Conservation (phyloP, 164 flowering plant genomes). For the Sedum album region DNA sequence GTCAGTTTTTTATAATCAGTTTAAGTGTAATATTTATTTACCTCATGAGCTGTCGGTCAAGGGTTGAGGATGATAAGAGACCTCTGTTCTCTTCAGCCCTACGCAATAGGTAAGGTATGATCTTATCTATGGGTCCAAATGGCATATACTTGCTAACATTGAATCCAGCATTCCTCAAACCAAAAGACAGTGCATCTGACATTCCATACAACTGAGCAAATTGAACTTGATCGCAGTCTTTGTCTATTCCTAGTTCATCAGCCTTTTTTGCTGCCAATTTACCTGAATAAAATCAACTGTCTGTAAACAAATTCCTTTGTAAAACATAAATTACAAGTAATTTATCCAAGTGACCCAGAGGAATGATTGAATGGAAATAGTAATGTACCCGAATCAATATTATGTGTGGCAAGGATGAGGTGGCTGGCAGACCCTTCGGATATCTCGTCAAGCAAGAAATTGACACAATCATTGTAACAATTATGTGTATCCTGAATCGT, state of each 20-base stretch:
- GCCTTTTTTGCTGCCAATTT: conserved; percentile 56
- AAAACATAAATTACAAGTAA: too few relatives aligned
- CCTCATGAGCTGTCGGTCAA: conserved; percentile 72
- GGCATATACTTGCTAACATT: conserved; percentile 87
- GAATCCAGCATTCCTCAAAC: conserved; percentile 74
- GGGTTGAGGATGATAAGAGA: conserved; percentile 46
- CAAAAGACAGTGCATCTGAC: conserved; percentile 75
- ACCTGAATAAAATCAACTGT: conserved; percentile 27
- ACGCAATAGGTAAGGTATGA: conserved; percentile 78
- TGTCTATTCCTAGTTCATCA: conserved; percentile 48
- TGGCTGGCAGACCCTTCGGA: conserved; percentile 35
- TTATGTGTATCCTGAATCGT: conserved; percentile 58
- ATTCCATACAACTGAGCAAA: conserved; percentile 95
- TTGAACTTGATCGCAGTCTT: conserved; percentile 44
- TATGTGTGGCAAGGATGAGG: conserved; percentile 79
- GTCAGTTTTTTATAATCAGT: background rate
- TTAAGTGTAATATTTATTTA: conserved; percentile 14
- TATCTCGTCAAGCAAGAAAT: conserved; percentile 58
- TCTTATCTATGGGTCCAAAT: conserved; percentile 70
- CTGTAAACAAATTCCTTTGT: background rate
- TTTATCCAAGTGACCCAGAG: too few relatives aligned
- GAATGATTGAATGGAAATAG: too few relatives aligned
- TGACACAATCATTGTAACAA: conserved; percentile 62
- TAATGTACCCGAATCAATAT: conserved; percentile 66
- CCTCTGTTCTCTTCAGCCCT: conserved; percentile 96